Conservation (phyloP, 164 flowering plant genomes). For the Macadamia integrifolia region DNA sequence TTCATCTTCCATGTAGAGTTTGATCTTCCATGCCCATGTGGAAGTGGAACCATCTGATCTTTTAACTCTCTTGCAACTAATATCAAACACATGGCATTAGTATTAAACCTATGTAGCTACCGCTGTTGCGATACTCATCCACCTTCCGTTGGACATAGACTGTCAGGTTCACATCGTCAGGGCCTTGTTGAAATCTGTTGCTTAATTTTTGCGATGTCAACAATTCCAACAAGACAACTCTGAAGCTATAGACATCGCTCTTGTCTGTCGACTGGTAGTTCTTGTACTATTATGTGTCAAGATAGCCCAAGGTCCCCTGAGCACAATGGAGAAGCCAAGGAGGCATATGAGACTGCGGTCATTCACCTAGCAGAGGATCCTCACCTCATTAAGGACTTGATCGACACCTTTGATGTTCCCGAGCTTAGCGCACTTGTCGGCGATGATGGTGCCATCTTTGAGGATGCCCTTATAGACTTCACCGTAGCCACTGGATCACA, state of each 20-base stretch:
- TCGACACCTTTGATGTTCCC: constrained; percentile 52
- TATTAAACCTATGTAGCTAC: not conserved
- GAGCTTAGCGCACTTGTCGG: constrained; percentile 54
- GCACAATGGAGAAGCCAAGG: constrained; percentile 67
- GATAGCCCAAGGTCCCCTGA: constrained; percentile 58
- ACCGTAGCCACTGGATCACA: constrained; percentile 60
- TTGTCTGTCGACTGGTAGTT: constrained; percentile 60
- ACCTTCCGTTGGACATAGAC: constrained; percentile 36
- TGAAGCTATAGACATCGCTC: constrained; percentile 66
- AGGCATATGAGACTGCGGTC: constrained; percentile 44
- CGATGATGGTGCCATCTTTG: constrained; percentile 39
- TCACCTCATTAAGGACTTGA: constrained; percentile 61
- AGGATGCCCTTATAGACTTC: constrained; percentile 55
- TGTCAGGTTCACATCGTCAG: constrained; percentile 51
- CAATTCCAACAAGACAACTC: constrained; percentile 51
- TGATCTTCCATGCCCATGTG: no score
- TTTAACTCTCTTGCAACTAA: no score
- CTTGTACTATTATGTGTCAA: constrained; percentile 55
- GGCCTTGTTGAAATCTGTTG: constrained; percentile 36
- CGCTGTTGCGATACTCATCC: constrained; percentile 29
- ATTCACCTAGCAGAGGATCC: constrained; percentile 62
- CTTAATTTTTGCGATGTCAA: constrained; percentile 42
- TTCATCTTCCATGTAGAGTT: no score
- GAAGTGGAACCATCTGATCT: no score
- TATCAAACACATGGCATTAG: no score